These are phyloP conservation scores for Exophiala sideris DNA, from an alignment of 2,329 filamentous ascomycete genomes.

Conservation along the genomic window DNA sequence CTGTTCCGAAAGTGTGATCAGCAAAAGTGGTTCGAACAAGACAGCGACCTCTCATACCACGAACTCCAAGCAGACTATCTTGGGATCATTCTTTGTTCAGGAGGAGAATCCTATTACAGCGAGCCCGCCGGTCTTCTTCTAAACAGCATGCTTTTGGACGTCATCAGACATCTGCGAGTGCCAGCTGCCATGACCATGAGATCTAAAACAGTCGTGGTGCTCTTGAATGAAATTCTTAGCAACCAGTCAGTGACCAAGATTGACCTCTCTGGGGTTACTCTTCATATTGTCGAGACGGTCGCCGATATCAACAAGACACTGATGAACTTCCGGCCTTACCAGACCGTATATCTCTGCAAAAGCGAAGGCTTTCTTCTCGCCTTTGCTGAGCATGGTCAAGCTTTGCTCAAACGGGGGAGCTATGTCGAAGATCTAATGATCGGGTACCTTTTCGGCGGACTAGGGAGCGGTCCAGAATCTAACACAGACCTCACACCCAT, in stretches of 20 bases:
- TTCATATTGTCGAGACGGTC: not conserved
- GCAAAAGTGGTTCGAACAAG: constrained; percentile 69
- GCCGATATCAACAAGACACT: not conserved
- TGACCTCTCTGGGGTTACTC: not conserved
- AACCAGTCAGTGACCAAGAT: not conserved
- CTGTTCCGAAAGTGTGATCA: constrained; percentile 75
- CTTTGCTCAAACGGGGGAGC: not conserved
- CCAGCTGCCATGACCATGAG: constrained; percentile 77
- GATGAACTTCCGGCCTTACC: not conserved
- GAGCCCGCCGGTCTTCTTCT: constrained; percentile 48
- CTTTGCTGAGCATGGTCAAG: not conserved
- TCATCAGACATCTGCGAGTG: constrained; percentile 65
- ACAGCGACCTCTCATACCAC: constrained; percentile 42
- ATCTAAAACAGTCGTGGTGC: constrained; percentile 73
- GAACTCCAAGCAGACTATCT: not conserved
- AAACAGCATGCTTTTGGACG: constrained; percentile 60
- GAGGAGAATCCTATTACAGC: constrained; percentile 59
- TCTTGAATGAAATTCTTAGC: constrained; percentile 49
- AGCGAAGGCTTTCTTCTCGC: not conserved
- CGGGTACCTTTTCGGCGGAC: not conserved
- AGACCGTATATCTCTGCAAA: not conserved
- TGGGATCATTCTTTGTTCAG: constrained; percentile 69
- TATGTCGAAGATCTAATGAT: constrained; percentile 1
- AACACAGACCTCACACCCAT: not conserved
- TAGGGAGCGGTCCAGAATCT: not conserved